phyloP scores from a whole-genome alignment of 139 green algal genomes.

The Desmodesmus armatus region DNA sequence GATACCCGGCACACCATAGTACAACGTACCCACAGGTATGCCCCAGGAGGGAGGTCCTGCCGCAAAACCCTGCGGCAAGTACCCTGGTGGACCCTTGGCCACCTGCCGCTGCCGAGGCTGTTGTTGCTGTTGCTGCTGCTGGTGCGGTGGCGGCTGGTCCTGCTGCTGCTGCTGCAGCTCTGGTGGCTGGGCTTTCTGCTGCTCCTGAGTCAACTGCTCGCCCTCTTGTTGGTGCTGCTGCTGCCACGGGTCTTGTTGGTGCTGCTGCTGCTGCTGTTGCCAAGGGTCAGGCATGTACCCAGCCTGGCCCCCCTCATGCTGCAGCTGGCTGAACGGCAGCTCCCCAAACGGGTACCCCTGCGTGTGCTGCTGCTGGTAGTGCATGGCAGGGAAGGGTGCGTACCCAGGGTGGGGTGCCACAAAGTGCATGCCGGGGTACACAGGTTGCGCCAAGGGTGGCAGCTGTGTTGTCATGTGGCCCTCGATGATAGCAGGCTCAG shows the following conservation, averaged over 20 bases:
- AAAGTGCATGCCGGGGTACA: slow-evolving; percentile 5
- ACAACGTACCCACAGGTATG: slow-evolving; percentile 37
- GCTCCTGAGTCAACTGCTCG: not conserved
- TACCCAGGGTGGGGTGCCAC: not conserved
- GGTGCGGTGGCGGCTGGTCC: not conserved
- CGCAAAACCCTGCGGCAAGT: slow-evolving; percentile 3
- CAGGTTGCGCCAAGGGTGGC: slow-evolving; percentile 7
- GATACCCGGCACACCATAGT: not conserved
- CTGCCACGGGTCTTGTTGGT: not conserved
- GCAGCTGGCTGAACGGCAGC: no score
- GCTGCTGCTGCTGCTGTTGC: slow-evolving; percentile 3
- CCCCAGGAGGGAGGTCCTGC: not conserved
- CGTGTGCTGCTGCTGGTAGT: not conserved
- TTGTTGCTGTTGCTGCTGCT: not conserved
- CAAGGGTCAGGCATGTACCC: not conserved
- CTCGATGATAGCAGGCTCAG: slow-evolving; percentile 3
- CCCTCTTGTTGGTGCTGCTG: not conserved
- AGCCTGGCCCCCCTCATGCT: not conserved
- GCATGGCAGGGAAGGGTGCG: not conserved
- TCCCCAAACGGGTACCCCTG: no score
- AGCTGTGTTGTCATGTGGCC: slow-evolving; percentile 29
- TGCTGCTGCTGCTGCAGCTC: slow-evolving; percentile 15
- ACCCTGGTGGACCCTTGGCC: slow-evolving; percentile 3
- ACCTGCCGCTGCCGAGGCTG: not conserved
- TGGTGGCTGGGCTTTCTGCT: not conserved